Evolutionary conservation across 495 filamentous ascomycete species (phyloP).

Genomic region (Mycothermus thermophilus): DNA sequence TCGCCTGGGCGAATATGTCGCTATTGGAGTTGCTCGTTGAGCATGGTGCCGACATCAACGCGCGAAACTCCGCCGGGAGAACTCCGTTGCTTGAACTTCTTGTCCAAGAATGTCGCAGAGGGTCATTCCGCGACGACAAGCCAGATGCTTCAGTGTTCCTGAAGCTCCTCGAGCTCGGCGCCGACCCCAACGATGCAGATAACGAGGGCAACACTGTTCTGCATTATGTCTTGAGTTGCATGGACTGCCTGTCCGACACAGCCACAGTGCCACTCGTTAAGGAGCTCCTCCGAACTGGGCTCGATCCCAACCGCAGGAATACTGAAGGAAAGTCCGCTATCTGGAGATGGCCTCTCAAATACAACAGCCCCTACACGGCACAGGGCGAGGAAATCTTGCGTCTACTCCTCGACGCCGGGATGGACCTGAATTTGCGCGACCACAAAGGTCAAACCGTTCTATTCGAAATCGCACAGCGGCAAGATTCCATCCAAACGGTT

Average conservation of each 20-base stretch:
- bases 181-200: constrained; percentile 1
- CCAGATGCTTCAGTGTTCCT: neutral
- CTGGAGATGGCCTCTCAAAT: neutral
- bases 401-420: neutral
- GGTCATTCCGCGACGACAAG: too few relatives aligned
- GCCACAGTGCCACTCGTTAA: neutral
- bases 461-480: neutral
- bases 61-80: neutral
- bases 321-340: neutral
- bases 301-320: constrained; percentile 1
- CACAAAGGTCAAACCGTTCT: neutral
- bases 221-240: neutral
- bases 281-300: neutral
- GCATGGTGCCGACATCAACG: constrained; percentile 3
- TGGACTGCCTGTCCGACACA: neutral
- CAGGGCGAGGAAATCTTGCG: neutral
- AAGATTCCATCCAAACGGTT: neutral
- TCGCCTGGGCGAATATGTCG: neutral
- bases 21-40: neutral
- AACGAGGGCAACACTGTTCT: neutral
- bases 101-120: too few relatives aligned
- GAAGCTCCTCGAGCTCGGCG: constrained; percentile 1
- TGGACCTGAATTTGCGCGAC: constrained; percentile 3
- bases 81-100: constrained; percentile 1
- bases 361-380: too few relatives aligned